Evolutionary conservation across 2,329 filamentous ascomycete genomes (phyloP).

Genomic region (Amesomyces nigricolor): DNA sequence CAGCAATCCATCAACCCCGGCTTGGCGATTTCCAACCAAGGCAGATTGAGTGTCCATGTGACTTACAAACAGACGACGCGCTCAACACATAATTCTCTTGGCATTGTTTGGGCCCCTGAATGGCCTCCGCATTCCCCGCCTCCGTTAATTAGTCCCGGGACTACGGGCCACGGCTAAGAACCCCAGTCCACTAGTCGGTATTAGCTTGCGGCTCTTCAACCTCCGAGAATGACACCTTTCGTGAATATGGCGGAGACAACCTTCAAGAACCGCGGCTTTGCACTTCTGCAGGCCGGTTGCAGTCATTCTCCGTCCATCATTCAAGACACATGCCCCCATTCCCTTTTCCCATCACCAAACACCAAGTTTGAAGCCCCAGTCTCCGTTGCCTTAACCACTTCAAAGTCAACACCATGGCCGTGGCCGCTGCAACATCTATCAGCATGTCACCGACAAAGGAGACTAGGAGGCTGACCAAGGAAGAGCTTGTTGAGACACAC

Average conservation of each 20-base stretch:
- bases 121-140: slow-evolving; percentile 15
- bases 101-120: slow-evolving; percentile 9
- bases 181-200: slow-evolving; percentile 23
- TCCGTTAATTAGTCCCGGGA: slow-evolving; percentile 11
- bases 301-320: neutral
- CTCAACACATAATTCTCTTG: slow-evolving; percentile 7
- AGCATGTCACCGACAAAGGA: slow-evolving; percentile 11
- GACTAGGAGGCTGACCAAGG: slow-evolving; percentile 22
- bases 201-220: slow-evolving; percentile 25
- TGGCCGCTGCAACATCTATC: neutral
- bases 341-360: neutral
- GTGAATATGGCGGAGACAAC: slow-evolving; percentile 6
- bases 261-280: neutral
- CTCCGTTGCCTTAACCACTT: neutral
- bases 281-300: neutral
- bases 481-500: slow-evolving; percentile 26
- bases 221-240: slow-evolving; percentile 30
- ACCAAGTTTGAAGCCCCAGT: neutral
- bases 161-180: slow-evolving; percentile 23
- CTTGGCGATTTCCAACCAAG: no score
- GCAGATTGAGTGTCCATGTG: neutral
- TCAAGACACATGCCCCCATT: no score
- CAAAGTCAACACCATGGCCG: slow-evolving; percentile 1
- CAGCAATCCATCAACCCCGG: no score
- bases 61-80: neutral